Conservation (phyloP, 164 flowering plant species). For the Taxillus chinensis region DNA sequence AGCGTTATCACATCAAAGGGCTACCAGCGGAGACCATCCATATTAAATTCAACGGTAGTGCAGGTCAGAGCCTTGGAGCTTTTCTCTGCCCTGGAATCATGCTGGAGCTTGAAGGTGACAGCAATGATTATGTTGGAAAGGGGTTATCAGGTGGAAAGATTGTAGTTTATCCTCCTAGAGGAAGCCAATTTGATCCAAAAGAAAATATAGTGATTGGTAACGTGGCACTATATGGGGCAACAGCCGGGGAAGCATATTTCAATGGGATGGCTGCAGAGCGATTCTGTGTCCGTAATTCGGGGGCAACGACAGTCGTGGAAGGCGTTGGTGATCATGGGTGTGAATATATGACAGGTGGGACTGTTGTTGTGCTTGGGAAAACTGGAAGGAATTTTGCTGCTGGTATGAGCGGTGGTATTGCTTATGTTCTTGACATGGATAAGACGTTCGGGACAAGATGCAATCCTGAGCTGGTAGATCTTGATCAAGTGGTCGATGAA, state of each 20-base stretch:
- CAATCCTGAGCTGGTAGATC: conserved; percentile 90
- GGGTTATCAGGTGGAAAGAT: conserved; percentile 97
- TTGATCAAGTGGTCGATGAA: conserved; percentile 90
- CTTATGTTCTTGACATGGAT: conserved; percentile 88
- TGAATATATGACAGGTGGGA: conserved; percentile 99
- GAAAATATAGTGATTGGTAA: conserved; percentile 96
- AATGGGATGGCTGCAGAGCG: conserved; percentile 99
- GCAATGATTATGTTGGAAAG: conserved; percentile 99
- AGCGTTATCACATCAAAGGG: conserved; percentile 66
- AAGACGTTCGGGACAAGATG: conserved; percentile 60
- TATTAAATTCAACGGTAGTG: conserved; percentile 82
- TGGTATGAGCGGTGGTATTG: conserved; percentile 99
- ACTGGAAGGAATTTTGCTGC: conserved; percentile 99
- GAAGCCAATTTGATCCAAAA: conserved; percentile 85
- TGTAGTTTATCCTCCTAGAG: conserved; percentile 87
- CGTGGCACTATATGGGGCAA: conserved; percentile 99
- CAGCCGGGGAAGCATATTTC: conserved; percentile 89
- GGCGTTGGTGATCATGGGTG: conserved; percentile 99
- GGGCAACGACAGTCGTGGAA: conserved; percentile 93
- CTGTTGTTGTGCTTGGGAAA: conserved; percentile 86
- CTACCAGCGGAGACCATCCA: conserved; percentile 90
- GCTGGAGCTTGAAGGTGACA: conserved; percentile 96
- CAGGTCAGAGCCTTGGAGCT: conserved; percentile 98
- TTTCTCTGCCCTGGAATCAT: conserved; percentile 89
- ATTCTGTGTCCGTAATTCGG: conserved; percentile 97